phyloP scores from a whole-genome alignment of 2,329 filamentous ascomycete species.

The Botrytis paeoniae region DNA sequence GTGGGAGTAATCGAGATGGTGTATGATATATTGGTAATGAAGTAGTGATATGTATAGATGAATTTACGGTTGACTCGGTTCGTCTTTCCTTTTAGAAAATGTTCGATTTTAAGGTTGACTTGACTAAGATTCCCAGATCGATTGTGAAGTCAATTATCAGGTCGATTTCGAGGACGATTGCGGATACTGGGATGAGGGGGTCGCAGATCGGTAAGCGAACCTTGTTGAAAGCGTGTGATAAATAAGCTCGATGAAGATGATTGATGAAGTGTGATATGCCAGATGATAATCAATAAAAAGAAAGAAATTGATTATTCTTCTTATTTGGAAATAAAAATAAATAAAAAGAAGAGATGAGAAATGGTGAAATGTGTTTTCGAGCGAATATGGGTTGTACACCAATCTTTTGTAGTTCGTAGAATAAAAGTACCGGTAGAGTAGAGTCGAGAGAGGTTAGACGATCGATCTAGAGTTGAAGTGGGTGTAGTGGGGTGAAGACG shows the following conservation, averaged over 20 bases:
- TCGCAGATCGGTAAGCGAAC: slow-evolving; percentile 5
- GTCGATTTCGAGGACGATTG: not conserved
- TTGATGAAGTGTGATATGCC: not conserved
- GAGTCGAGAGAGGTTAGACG: not conserved
- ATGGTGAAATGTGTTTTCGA: not conserved
- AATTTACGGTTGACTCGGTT: not conserved
- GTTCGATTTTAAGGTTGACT: not conserved
- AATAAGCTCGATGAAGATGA: not conserved
- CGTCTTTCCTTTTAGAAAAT: not conserved
- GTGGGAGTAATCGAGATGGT: not conserved
- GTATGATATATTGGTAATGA: not conserved
- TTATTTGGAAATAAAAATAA: not conserved
- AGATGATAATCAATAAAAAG: not conserved
- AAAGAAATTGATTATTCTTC: not conserved
- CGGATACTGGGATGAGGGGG: not conserved
- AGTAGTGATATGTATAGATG: not conserved
- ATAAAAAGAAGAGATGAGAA: not conserved
- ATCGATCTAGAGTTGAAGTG: not conserved
- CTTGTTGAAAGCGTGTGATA: not conserved
- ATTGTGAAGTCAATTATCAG: not conserved
- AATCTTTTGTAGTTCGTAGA: not conserved
- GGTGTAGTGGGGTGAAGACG: not conserved
- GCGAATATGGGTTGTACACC: too few species aligned
- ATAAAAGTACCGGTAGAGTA: not conserved
- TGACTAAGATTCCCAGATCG: not conserved